A percentile compares a stretch with the other conserved stretches of the same genome.
Conservation (phyloP, 345 rosid genomes). For the Noccaea bulbosa region DNA sequence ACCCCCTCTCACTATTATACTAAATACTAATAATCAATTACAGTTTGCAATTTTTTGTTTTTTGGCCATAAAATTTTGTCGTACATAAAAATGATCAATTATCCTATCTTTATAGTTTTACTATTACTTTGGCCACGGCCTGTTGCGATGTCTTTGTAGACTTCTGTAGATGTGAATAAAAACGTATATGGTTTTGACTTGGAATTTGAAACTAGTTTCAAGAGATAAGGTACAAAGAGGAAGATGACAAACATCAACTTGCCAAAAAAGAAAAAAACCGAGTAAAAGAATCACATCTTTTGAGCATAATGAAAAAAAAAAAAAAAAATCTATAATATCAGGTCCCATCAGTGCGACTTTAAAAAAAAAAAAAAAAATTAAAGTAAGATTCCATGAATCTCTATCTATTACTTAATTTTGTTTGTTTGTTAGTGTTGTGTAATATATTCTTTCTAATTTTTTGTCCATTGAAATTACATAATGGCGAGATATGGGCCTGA, state of each 20-base stretch:
- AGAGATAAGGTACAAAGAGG: conserved; percentile 26
- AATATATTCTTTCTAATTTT: background rate
- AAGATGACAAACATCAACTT: conserved; percentile 38
- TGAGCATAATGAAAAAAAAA: conserved; percentile 8
- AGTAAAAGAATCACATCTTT: conserved; percentile 38
- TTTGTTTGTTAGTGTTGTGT: conserved; percentile 13
- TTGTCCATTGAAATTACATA: background rate
- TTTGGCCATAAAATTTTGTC: too few relatives aligned
- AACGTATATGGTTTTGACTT: background rate
- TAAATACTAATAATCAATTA: too few relatives aligned
- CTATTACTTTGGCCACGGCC: background rate
- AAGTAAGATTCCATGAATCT: conserved; percentile 42
- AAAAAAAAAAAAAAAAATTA: background rate
- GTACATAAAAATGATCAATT: background rate
- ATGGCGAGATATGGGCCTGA: conserved; percentile 5
- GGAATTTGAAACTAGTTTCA: background rate
- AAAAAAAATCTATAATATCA: conserved; percentile 3
- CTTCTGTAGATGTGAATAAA: background rate
- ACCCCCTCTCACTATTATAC: background rate
- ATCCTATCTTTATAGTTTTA: too few relatives aligned
- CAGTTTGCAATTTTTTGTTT: too few relatives aligned
- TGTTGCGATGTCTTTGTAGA: background rate
- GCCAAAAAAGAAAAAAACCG: background rate
- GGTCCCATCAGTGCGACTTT: conserved; percentile 36
- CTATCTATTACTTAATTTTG: background rate